phyloP scores from a whole-genome alignment of 192 early-diverging fungal species.

The Coemansia furcata region DNA sequence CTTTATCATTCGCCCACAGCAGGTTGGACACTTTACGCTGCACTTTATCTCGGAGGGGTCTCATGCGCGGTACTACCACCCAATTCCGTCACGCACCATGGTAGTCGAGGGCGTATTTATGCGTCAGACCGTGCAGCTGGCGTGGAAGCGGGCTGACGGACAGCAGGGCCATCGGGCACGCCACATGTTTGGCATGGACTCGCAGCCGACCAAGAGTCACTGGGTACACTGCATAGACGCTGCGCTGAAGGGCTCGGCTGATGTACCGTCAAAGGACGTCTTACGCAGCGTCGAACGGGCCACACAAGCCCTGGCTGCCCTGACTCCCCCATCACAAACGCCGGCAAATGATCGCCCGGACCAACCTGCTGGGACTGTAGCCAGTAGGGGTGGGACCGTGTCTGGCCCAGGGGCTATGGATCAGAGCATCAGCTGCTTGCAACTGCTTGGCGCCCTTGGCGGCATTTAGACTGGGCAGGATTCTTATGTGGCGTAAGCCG shows the following conservation, averaged over 20 bases:
- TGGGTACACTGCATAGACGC: conserved; percentile 37
- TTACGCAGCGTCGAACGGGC: conserved; percentile 30
- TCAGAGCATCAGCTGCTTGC: conserved; percentile 22
- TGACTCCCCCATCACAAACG: background rate
- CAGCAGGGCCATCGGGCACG: conserved; percentile 23
- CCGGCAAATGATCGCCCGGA: background rate
- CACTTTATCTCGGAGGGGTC: conserved; percentile 48
- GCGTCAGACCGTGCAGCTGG: conserved; percentile 51
- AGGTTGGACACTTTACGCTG: conserved; percentile 45
- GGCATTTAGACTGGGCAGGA: background rate
- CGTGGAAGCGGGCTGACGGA: conserved; percentile 31
- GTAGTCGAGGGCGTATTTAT: conserved; percentile 55
- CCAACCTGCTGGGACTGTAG: conserved; percentile 7
- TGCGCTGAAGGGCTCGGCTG: conserved; percentile 20
- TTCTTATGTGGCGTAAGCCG: background rate
- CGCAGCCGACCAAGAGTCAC: conserved; percentile 28
- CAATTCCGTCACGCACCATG: conserved; percentile 47
- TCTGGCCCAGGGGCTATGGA: conserved; percentile 7
- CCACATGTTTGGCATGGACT: conserved; percentile 54
- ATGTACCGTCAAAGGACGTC: conserved; percentile 15
- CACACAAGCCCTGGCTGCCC: conserved; percentile 33
- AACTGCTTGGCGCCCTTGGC: conserved; percentile 31
- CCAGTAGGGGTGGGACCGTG: conserved; percentile 5
- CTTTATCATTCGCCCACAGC: conserved; percentile 48
- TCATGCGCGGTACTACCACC: conserved; percentile 52